Evolutionary conservation across 164 flowering plant genomes (phyloP), one percentile per base, ranked within the genome.

Genomic region (Kingdonia uniflora): DNA sequence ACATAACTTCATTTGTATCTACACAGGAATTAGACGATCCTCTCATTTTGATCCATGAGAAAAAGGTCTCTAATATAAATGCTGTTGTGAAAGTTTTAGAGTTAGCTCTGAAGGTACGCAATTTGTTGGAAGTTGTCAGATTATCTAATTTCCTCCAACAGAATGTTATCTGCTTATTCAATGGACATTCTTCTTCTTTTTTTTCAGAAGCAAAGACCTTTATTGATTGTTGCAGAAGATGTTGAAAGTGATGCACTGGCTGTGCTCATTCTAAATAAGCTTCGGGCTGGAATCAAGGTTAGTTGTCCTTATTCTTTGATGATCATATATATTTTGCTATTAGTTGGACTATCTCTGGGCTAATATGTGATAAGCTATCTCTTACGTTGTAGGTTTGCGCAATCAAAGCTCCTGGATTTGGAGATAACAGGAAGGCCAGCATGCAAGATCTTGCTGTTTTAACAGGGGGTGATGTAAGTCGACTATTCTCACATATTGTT

Each of bases 251-350:
- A 91, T 42, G 97, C 96, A 10, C 65, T 91, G 16, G 97, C 97
- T 26, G 80, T 92, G 42, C 81, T 91, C 11, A 83, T 91, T 55
- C 56, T 91, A 23, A 91, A 90, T 52, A 90, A 90, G 67, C 86
- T 90, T 29, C 88, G 97, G 20, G 97, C 95, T 50, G 97, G 95
- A 66, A 80, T 90, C 46, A 86, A 90, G 94, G 97, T 86, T 46
- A 43, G 0, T 2, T 42, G 25, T 49, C 41, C 37, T 8, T 8
- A 48, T 60, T 55, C 8, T 53, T n/a, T n/a, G n/a, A n/a, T n/a
- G n/a, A n/a, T n/a, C n/a, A n/a, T n/a, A n/a, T n/a, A n/a, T n/a
- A n/a, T n/a, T n/a, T n/a, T n/a, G n/a, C n/a, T n/a, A n/a, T n/a
- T n/a, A n/a, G 4, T 29, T 29, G 35, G 8, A 29, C 35, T 29